phyloP scores from a whole-genome alignment of 108 stramenopile genomes.

The Fragilaria crotonensis region DNA sequence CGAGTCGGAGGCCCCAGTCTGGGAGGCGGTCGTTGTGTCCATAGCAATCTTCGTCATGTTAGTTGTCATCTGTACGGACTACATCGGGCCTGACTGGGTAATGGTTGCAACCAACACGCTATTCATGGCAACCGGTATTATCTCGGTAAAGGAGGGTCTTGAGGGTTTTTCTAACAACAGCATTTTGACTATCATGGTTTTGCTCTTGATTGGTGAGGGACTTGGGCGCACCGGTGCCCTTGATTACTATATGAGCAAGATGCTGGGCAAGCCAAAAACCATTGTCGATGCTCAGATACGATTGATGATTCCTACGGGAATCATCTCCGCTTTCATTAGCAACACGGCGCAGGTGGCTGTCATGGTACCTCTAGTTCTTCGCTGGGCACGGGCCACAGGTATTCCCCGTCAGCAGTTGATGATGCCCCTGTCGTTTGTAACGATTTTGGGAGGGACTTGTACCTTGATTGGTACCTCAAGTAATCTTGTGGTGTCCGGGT shows the following conservation, averaged over 20 bases:
- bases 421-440: conserved; percentile 75
- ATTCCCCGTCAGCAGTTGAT: conserved; percentile 59
- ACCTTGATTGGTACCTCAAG: conserved; percentile 88
- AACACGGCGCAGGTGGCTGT: conserved; percentile 87
- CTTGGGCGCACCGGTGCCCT: conserved; percentile 75
- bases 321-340: conserved; percentile 80
- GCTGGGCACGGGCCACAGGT: conserved; percentile 65
- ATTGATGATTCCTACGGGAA: conserved; percentile 50
- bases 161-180: conserved; percentile 80
- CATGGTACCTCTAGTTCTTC: conserved; percentile 83
- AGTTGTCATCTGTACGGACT: conserved; percentile 50
- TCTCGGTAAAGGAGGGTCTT: conserved; percentile 57
- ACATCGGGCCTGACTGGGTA: conserved; percentile 57
- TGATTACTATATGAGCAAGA: conserved; percentile 83
- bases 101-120: conserved; percentile 62
- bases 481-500: conserved; percentile 75
- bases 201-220: conserved; percentile 82
- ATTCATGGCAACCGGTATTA: conserved; percentile 66
- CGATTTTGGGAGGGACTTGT: conserved; percentile 84
- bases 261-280: conserved; percentile 59
- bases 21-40: conserved; percentile 55
- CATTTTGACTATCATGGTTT: conserved; percentile 67
- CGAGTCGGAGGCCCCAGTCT: conserved; percentile 20
- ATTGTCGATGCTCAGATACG: conserved; percentile 61
- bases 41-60: conserved; percentile 65